phyloP scores from a whole-genome alignment of 2,329 filamentous ascomycete genomes.

The Colletotrichum tabaci region DNA sequence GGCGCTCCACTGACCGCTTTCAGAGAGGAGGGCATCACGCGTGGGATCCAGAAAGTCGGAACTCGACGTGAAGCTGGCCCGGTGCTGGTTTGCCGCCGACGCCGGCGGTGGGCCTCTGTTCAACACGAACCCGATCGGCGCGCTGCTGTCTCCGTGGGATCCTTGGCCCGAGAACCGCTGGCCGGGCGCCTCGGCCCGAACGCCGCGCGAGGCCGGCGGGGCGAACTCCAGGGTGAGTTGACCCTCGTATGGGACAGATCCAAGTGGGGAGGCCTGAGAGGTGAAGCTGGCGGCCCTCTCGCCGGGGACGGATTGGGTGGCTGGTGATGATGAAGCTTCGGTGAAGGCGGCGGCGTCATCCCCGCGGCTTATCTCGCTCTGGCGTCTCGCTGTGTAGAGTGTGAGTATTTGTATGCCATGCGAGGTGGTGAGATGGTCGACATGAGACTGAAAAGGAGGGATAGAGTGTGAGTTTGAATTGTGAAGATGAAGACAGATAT shows the following conservation, averaged over 20 bases:
- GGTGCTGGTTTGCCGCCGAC: not conserved
- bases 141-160: constrained; percentile 29
- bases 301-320: not conserved
- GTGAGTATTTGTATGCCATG: not conserved
- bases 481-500: not conserved
- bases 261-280: constrained; percentile 18
- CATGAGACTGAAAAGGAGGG: not conserved
- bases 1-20: constrained; percentile 5
- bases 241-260: not conserved
- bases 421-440: not conserved
- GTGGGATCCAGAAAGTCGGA: constrained; percentile 11
- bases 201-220: not conserved
- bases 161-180: constrained; percentile 31
- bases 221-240: constrained; percentile 17
- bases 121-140: constrained; percentile 35
- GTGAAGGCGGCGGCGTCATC: constrained; percentile 3
- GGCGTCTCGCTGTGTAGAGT: constrained; percentile 17
- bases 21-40: constrained; percentile 10
- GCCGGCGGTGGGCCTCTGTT: constrained; percentile 22
- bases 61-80: constrained; percentile 12
- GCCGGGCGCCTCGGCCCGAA: constrained; percentile 11
- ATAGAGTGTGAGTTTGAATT: no score
- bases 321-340: constrained; percentile 25
- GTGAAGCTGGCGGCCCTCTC: constrained; percentile 15
- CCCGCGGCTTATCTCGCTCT: constrained; percentile 7